Conservation (phyloP, 176 grass and related monocot species). For the Eleusine indica region DNA sequence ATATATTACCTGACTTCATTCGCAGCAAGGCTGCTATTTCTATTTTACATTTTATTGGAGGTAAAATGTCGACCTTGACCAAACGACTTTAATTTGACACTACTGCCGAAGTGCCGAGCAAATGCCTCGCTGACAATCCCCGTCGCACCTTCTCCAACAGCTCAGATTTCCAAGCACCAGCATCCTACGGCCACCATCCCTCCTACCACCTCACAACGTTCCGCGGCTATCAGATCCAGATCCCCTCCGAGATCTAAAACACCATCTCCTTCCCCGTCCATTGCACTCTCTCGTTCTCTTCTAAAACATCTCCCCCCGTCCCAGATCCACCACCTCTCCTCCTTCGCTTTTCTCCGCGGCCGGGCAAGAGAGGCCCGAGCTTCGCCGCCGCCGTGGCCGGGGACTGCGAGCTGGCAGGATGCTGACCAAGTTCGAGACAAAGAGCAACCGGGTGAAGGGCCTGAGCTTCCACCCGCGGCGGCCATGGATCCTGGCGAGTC, state of each 20-base stretch:
- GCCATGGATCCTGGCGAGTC: constrained; percentile 96
- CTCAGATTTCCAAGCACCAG: neutral
- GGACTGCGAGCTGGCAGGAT: constrained; percentile 50
- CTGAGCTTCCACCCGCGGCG: constrained; percentile 92
- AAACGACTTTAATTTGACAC: neutral
- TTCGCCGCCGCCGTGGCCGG: constrained; percentile 16
- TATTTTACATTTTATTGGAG: too few species aligned
- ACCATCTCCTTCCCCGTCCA: neutral
- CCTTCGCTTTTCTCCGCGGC: constrained; percentile 29
- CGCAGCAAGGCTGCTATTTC: too few species aligned
- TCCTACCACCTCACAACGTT: constrained; percentile 10
- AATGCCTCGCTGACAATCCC: neutral
- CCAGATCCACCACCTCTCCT: constrained; percentile 46
- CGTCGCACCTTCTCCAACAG: neutral
- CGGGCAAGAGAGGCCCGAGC: constrained; percentile 18
- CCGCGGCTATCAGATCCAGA: constrained; percentile 13
- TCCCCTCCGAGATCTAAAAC: constrained; percentile 21
- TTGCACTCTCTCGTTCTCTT: neutral
- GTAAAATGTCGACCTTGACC: too few species aligned
- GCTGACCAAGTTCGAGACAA: constrained; percentile 99
- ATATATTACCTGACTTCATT: too few species aligned
- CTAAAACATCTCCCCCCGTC: neutral
- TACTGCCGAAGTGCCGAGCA: neutral
- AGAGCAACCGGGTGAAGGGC: constrained; percentile 99
- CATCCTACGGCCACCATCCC: neutral